Evolutionary conservation across 2,329 filamentous ascomycete genomes (phyloP).

Genomic region (Trichoderma hamatum): DNA sequence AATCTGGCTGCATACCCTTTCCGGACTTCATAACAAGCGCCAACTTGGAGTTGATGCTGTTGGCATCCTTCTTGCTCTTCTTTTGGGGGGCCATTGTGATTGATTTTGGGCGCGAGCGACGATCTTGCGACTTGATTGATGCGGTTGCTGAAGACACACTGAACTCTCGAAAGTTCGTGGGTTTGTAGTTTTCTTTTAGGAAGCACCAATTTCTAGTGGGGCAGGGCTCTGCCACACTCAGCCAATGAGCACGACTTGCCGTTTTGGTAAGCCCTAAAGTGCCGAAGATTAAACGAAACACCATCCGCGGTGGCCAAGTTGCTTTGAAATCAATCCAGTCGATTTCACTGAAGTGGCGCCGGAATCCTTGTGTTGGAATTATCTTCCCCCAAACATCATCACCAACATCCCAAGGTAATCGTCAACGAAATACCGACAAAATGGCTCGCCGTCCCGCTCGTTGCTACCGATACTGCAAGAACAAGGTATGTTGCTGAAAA

Average conservation of each 20-base stretch:
- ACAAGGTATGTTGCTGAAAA: conserved; percentile 74
- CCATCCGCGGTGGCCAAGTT: conserved; percentile 40
- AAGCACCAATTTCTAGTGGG: conserved; percentile 30
- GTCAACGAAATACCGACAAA: conserved; percentile 66
- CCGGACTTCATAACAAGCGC: conserved; percentile 67
- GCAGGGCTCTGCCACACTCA: conserved; percentile 28
- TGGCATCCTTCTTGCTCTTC: conserved; percentile 84
- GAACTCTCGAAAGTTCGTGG: conserved; percentile 32
- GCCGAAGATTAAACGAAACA: conserved; percentile 45
- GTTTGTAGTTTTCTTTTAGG: conserved; percentile 32
- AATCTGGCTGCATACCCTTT: conserved; percentile 67
- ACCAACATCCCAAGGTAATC: conserved; percentile 37
- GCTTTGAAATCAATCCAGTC: conserved; percentile 59
- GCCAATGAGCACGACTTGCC: conserved; percentile 37
- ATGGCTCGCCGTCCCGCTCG: conserved; percentile 99
- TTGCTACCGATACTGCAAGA: conserved; percentile 99
- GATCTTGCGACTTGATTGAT: conserved; percentile 38
- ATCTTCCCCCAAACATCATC: conserved; percentile 43
- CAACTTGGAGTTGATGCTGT: conserved; percentile 66
- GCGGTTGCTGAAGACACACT: conserved; percentile 33
- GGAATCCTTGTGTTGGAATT: conserved; percentile 36
- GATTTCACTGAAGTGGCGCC: conserved; percentile 38
- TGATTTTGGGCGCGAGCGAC: conserved; percentile 41
- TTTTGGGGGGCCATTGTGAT: conserved; percentile 69
- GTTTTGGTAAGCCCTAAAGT: conserved; percentile 43